phyloP scores from a whole-genome alignment of 768 basidiomycete species.

The Pleurotus cornucopiae region DNA sequence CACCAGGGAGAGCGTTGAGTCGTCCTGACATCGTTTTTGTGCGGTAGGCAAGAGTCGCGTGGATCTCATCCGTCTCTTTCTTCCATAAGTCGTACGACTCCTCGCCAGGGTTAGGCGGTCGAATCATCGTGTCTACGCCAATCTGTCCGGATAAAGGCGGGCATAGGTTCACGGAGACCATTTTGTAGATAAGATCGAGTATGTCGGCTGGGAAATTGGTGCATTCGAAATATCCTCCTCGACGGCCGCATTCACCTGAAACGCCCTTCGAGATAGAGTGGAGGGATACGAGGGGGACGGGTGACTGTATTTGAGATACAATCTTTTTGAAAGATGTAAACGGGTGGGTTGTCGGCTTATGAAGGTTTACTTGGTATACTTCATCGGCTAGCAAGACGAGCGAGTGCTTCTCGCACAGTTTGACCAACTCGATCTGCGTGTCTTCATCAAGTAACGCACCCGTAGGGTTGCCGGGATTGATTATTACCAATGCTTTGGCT shows the following conservation, averaged over 20 bases:
- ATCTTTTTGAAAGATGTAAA: constrained; percentile 96
- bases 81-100: constrained; percentile 78
- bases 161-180: constrained; percentile 88
- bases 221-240: constrained; percentile 95
- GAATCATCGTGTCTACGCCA: constrained; percentile 91
- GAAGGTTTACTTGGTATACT: constrained; percentile 96
- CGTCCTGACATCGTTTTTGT: constrained; percentile 70
- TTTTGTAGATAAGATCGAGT: constrained; percentile 90
- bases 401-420: constrained; percentile 77
- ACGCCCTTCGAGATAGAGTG: constrained; percentile 98
- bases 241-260: constrained; percentile 92
- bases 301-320: constrained; percentile 61
- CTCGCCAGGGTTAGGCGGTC: constrained; percentile 76
- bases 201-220: constrained; percentile 77
- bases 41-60: constrained; percentile 66
- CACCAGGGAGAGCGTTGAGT: constrained; percentile 82
- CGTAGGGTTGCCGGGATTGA: constrained; percentile 99
- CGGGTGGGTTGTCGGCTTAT: constrained; percentile 56
- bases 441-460: constrained; percentile 73
- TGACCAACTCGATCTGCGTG: constrained; percentile 74
- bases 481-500: constrained; percentile 88
- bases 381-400: constrained; percentile 95
- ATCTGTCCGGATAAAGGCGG: constrained; percentile 90
- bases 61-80: constrained; percentile 78
- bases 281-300: constrained; percentile 86